Evolutionary conservation across 2,329 filamentous ascomycete genomes (phyloP), one percentile per base, ranked within the genome.

Genomic region (Fusarium anthophilum): DNA sequence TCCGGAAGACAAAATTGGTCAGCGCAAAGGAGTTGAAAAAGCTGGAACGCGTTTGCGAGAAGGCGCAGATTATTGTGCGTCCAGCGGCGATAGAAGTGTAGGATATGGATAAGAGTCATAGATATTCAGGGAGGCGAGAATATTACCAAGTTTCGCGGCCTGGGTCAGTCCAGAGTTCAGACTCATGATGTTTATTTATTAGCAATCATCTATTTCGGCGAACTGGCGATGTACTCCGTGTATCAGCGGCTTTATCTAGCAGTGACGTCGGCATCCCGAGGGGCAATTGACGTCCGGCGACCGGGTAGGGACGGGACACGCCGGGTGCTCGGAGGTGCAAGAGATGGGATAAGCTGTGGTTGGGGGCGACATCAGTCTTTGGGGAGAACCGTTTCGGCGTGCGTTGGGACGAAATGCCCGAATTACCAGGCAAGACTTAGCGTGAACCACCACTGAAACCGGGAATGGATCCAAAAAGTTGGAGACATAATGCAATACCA

Each of bases 1-100:
- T 98, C 22, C 86, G 89, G 9, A 93, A 91, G 80, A 92, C 91
- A 7, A 80, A 89, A 77, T 82, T 90, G 72, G 80, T 88, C 48
- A 82, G 84, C 20, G 83, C 84, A 11, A 88, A 86, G 70, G 84
- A 89, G 61, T 83, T 82, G 61, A 85, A 83, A 72, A 84, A 81
- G 68, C 77, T 91, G 43, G 78, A 81, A 14, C 61, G 74, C 20
- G 78, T 82, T 41, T 75, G 78, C n/a, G 74, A 79, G n/a, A 82
- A 81, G 74, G 82, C 77, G 30, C 81, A 81, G 69, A 69, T 68
- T 24, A 73, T 73, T 9, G 77, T 83, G 6, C 77, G 78, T 28
- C 70, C 66, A 35, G 68, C 74, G 51, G 71, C 62, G 22, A 65
- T 70, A 44, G 74, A 70, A 45, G 56, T 58, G 24, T 77, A 70